These are phyloP conservation scores for Candida gorgasii DNA, from an alignment of 805 yeast genomes.

Conservation along the genomic window DNA sequence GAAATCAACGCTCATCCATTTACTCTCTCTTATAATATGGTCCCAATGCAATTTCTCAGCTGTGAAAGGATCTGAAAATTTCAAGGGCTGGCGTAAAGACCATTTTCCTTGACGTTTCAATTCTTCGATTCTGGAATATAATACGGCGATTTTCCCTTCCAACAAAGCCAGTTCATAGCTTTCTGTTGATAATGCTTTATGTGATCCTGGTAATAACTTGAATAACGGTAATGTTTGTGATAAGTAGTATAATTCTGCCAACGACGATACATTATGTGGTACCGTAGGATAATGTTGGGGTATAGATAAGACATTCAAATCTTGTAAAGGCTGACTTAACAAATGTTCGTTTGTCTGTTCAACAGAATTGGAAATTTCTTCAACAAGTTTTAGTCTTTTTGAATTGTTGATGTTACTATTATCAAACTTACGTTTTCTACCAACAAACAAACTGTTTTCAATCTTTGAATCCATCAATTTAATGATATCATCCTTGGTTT, in stretches of 20 bases:
- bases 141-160: slow-evolving; percentile 89
- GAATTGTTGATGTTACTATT: background rate
- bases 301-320: slow-evolving; percentile 37
- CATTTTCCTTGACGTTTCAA: slow-evolving; percentile 83
- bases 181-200: slow-evolving; percentile 82
- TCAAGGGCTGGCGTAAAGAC: slow-evolving; percentile 85
- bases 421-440: slow-evolving; percentile 8
- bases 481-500: slow-evolving; percentile 6
- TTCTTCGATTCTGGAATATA: slow-evolving; percentile 89
- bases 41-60: slow-evolving; percentile 66
- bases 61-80: slow-evolving; percentile 65
- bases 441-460: slow-evolving; percentile 3
- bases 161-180: slow-evolving; percentile 80
- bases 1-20: slow-evolving; percentile 81
- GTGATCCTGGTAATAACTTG: slow-evolving; percentile 79
- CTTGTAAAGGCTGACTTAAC: slow-evolving; percentile 25
- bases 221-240: slow-evolving; percentile 87
- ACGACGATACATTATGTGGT: slow-evolving; percentile 49
- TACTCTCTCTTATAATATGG: slow-evolving; percentile 68
- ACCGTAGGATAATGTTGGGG: slow-evolving; percentile 45
- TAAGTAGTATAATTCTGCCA: slow-evolving; percentile 83
- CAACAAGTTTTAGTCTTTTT: slow-evolving; percentile 13
- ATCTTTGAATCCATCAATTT: slow-evolving; percentile 9
- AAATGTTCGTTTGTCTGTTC: slow-evolving; percentile 19
- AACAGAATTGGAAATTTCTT: slow-evolving; percentile 18